Percentiles rank a stretch among this genome's conserved stretches.
Evolutionary conservation across 768 basidiomycete species (phyloP).

Genomic region (Amanita jacksonii): DNA sequence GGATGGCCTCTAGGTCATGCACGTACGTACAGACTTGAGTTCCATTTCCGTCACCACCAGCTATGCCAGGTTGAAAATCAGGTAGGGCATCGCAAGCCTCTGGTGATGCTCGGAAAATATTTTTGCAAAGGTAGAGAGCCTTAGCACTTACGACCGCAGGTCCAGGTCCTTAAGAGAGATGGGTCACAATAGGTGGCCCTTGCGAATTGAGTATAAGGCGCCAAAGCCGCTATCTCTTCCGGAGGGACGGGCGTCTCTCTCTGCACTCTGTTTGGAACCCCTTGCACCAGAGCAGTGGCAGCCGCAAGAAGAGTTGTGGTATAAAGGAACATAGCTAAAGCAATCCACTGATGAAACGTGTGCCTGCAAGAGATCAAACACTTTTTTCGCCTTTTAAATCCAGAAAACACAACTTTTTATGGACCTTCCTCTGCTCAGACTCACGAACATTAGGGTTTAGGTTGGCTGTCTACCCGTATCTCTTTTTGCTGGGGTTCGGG

Average conservation of each 20-base stretch:
- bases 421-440: too few species aligned
- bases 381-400: too few species aligned
- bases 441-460: too few species aligned
- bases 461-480: too few species aligned
- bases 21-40: slow-evolving; percentile 34
- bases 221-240: slow-evolving; percentile 24
- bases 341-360: too few species aligned
- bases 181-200: slow-evolving; percentile 45
- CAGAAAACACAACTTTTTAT: too few species aligned
- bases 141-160: slow-evolving; percentile 30
- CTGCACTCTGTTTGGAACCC: slow-evolving; percentile 10
- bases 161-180: slow-evolving; percentile 27
- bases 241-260: slow-evolving; percentile 19
- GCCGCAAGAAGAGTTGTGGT: background rate
- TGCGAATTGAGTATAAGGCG: slow-evolving; percentile 43
- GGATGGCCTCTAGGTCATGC: slow-evolving; percentile 5
- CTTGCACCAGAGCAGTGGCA: background rate
- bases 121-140: background rate
- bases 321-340: background rate
- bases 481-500: too few species aligned
- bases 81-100: slow-evolving; percentile 32
- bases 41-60: slow-evolving; percentile 39
- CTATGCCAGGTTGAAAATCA: slow-evolving; percentile 29
- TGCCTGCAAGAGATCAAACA: too few species aligned
- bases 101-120: slow-evolving; percentile 6